Evolutionary conservation across 805 yeast species (phyloP), one percentile per base, ranked within the genome.

Genomic region (Wickerhamiella azymoides): DNA sequence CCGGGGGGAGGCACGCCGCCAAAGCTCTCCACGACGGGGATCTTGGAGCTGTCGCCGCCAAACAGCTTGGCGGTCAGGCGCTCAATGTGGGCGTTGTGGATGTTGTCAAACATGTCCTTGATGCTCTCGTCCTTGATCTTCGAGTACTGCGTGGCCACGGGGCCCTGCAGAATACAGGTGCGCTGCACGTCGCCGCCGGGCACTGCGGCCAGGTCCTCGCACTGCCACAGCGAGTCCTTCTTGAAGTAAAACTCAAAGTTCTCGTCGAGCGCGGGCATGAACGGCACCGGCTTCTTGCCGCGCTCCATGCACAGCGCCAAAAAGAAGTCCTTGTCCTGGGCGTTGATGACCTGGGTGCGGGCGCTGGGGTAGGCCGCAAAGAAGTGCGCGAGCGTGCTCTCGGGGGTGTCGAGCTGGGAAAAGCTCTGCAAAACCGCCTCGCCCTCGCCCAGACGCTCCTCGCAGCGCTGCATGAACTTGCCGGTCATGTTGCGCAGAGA

Each of bases 151-250:
- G 95, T 96, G 57, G 99, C 94, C 55, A 92, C 97, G 44, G 99
- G 99, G 57, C 98, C 97, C 59, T 86, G 96, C 59, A 92, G 74
- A 55, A 92, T 86, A 82, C 98, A 93, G n/a, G 96, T 89, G 74
- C 98, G 82, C 67, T 88, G 88, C 51, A 92, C 97, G 63, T 92
- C 99, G 59, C 82, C 85, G 55, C 74, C 97, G 54, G 84, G 88
- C 61, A 92, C 97, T 49, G 96, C 84, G 63, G 86, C 96, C 62
- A 92, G 75, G 63, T 84, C 89, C 72, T 92, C 97, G 19, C 95
- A 83, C 74, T 92, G 99, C 98, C 98, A 92, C 64, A 92, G 73
- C 26, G 97, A 89, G 67, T 92, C 99, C 71, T 92, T 92, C 78
- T 92, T 92, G 77, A 92, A 92, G 76, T 83, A 92, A 61, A 80